phyloP scores from a whole-genome alignment of 441 rosid genomes.

The Lepidium campestre region DNA sequence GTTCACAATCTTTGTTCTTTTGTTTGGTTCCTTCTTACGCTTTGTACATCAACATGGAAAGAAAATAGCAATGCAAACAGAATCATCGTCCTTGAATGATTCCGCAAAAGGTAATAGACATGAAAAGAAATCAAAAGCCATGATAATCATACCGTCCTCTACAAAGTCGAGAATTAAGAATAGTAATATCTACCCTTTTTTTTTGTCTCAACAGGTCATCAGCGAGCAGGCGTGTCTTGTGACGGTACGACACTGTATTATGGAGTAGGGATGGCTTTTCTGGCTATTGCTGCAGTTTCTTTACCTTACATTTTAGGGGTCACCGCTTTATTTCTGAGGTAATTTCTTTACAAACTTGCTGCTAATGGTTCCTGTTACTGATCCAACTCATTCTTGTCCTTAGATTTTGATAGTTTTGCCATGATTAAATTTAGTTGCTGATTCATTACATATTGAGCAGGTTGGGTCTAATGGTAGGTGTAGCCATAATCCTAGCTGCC shows the following conservation, averaged over 20 bases:
- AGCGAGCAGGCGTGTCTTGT: conserved; percentile 47
- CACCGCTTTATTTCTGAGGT: conserved; percentile 87
- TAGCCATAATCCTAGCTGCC: conserved; percentile 68
- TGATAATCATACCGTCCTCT: background rate
- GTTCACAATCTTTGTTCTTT: conserved; percentile 58
- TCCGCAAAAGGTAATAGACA: conserved; percentile 64
- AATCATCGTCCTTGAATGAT: conserved; percentile 49
- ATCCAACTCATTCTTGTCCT: background rate
- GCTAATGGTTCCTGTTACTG: background rate
- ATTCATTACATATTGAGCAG: conserved; percentile 34
- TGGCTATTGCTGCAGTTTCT: conserved; percentile 69
- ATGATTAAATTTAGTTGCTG: conserved; percentile 5
- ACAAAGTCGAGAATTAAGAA: background rate
- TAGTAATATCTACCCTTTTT: conserved; percentile 1
- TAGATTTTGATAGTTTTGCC: background rate
- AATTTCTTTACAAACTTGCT: conserved; percentile 3
- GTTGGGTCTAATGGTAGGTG: conserved; percentile 75
- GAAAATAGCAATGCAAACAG: conserved; percentile 44
- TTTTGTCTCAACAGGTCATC: conserved; percentile 52
- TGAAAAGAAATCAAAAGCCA: background rate
- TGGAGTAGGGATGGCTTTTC: conserved; percentile 68
- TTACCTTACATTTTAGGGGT: conserved; percentile 71
- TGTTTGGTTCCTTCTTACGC: conserved; percentile 75
- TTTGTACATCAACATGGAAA: conserved; percentile 61
- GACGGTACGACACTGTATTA: conserved; percentile 54